Evolutionary conservation across 192 early-diverging fungal genomes (phyloP).

Genomic region (Mortierella antarctica): DNA sequence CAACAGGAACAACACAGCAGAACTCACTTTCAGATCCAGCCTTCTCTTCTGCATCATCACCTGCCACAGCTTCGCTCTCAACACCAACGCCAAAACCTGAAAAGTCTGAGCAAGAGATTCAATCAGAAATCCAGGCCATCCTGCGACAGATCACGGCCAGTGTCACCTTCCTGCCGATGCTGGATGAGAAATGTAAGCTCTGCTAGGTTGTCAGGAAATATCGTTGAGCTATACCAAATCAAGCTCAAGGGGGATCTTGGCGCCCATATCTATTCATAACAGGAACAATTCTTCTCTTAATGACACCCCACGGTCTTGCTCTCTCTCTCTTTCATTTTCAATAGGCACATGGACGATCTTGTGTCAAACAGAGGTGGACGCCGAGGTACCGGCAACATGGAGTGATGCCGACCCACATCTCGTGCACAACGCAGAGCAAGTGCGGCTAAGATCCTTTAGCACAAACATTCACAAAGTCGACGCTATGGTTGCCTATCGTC

Average conservation of each 20-base stretch:
- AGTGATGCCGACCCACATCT: slow-evolving; percentile 81
- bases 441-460: slow-evolving; percentile 83
- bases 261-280: not conserved
- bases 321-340: not conserved
- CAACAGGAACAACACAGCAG: not conserved
- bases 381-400: slow-evolving; percentile 89
- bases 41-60: not conserved
- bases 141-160: slow-evolving; percentile 92
- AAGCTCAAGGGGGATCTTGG: too few species aligned
- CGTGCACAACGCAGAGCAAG: slow-evolving; percentile 88
- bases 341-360: slow-evolving; percentile 92
- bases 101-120: slow-evolving; percentile 72
- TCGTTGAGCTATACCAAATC: too few species aligned
- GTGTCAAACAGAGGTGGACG: slow-evolving; percentile 88
- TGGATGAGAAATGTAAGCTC: slow-evolving; percentile 83
- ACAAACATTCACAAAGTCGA: slow-evolving; percentile 89
- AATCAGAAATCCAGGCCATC: slow-evolving; percentile 87
- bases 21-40: slow-evolving; percentile 1
- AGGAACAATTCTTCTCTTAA: not conserved
- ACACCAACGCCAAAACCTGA: slow-evolving; percentile 17
- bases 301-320: not conserved
- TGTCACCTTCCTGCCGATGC: slow-evolving; percentile 90
- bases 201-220: too few species aligned
- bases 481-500: slow-evolving; percentile 86
- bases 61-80: not conserved